Conservation (phyloP, 2,329 filamentous ascomycete species). For the Neofusicoccum parvum region DNA sequence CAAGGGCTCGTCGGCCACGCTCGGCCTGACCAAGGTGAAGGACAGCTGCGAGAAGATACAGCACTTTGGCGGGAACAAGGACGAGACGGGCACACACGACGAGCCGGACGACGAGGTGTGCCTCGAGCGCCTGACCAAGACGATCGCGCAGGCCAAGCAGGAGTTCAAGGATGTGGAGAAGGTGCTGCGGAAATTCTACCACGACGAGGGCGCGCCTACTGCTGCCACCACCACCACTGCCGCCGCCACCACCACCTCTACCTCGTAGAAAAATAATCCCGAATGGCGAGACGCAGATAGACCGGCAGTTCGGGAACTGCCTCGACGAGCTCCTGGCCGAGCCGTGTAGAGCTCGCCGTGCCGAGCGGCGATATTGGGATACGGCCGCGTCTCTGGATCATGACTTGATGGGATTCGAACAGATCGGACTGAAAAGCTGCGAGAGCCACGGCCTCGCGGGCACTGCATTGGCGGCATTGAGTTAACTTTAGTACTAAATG, state of each 20-base stretch:
- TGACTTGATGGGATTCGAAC: slow-evolving; percentile 20
- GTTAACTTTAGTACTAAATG: slow-evolving; percentile 17
- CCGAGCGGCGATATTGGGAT: background rate
- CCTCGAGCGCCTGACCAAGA: slow-evolving; percentile 69
- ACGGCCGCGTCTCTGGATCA: slow-evolving; percentile 19
- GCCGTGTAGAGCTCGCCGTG: slow-evolving; percentile 2
- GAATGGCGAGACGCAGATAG: slow-evolving; percentile 1
- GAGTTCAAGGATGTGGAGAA: slow-evolving; percentile 76
- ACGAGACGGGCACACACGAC: slow-evolving; percentile 69
- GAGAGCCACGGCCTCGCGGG: slow-evolving; percentile 13
- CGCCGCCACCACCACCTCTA: background rate
- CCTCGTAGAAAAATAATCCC: slow-evolving; percentile 4
- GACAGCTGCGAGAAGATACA: slow-evolving; percentile 97
- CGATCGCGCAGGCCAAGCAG: slow-evolving; percentile 69
- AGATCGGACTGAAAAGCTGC: slow-evolving; percentile 14
- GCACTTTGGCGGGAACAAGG: slow-evolving; percentile 81
- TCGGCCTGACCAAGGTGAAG: slow-evolving; percentile 87
- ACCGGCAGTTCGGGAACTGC: slow-evolving; percentile 5
- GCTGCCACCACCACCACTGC: background rate
- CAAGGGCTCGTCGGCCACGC: slow-evolving; percentile 93
- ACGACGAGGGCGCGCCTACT: slow-evolving; percentile 41
- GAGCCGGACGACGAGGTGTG: slow-evolving; percentile 69
- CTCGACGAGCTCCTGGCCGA: slow-evolving; percentile 8
- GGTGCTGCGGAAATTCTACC: slow-evolving; percentile 72
- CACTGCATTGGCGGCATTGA: slow-evolving; percentile 18